phyloP scores from a whole-genome alignment of 106 monocot genomes.

The Acanthochlamys bracteata region DNA sequence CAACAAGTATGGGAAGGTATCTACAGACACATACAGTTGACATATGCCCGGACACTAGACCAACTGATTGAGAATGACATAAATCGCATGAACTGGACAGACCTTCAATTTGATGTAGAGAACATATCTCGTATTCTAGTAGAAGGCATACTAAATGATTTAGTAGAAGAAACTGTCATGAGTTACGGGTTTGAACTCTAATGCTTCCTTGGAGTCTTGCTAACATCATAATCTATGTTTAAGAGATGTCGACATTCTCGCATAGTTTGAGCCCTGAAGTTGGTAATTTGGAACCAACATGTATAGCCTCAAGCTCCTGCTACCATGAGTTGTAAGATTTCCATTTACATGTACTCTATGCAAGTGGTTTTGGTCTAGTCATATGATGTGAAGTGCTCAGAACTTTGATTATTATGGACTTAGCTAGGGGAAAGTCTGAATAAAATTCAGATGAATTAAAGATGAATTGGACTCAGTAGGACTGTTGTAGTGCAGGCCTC shows the following conservation, averaged over 20 bases:
- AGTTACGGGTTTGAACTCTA: background rate
- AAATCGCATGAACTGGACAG: conserved; percentile 23
- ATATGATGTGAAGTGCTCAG: too few species aligned
- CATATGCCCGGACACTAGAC: conserved; percentile 20
- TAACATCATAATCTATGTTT: background rate
- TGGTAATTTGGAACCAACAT: too few species aligned
- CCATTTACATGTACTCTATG: too few species aligned
- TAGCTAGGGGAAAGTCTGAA: too few species aligned
- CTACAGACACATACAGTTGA: conserved; percentile 9
- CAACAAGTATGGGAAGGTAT: conserved; percentile 33
- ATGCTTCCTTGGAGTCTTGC: background rate
- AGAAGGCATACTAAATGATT: conserved; percentile 31
- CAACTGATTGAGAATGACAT: conserved; percentile 31
- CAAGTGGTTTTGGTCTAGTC: too few species aligned
- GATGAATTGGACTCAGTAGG: too few species aligned
- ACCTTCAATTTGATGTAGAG: conserved; percentile 23
- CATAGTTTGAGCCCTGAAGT: too few species aligned
- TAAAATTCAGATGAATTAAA: too few species aligned
- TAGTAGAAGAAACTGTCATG: conserved; percentile 23
- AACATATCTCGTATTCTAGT: background rate
- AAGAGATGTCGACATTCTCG: background rate
- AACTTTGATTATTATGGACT: too few species aligned
- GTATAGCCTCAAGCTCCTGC: too few species aligned
- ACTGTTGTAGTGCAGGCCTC: too few species aligned
- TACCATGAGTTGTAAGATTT: too few species aligned